Percentiles rank a stretch among this genome's conserved stretches.
Conservation (phyloP, 306 rosid genomes). For the Ceratonia siliqua region DNA sequence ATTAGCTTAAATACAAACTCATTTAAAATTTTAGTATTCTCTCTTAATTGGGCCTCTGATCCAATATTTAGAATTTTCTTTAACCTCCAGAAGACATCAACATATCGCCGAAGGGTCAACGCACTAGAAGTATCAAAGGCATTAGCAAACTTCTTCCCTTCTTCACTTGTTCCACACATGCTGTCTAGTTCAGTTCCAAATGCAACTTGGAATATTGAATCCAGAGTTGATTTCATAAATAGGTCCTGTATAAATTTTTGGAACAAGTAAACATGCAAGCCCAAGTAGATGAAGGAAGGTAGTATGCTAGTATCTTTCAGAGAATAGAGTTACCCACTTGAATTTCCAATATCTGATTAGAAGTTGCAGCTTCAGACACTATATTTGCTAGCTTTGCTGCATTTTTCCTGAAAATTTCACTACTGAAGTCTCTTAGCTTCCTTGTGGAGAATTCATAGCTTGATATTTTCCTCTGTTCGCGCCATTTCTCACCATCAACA, state of each 20-base stretch:
- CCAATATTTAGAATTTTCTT: slow-evolving; percentile 72
- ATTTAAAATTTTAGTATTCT: slow-evolving; percentile 41
- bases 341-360: slow-evolving; percentile 51
- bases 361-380: slow-evolving; percentile 58
- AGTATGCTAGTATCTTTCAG: background rate
- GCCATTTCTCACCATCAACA: slow-evolving; percentile 87
- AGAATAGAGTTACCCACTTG: slow-evolving; percentile 49
- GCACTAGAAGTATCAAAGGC: slow-evolving; percentile 73
- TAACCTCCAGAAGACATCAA: slow-evolving; percentile 70
- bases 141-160: slow-evolving; percentile 56
- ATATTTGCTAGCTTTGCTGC: slow-evolving; percentile 63
- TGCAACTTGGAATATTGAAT: slow-evolving; percentile 79
- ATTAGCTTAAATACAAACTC: slow-evolving; percentile 63
- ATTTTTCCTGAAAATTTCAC: slow-evolving; percentile 56
- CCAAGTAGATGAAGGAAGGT: slow-evolving; percentile 15
- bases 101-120: slow-evolving; percentile 58
- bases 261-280: background rate
- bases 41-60: slow-evolving; percentile 58
- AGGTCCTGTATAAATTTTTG: slow-evolving; percentile 47
- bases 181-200: slow-evolving; percentile 75
- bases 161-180: slow-evolving; percentile 82
- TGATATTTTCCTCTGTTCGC: slow-evolving; percentile 70
- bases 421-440: slow-evolving; percentile 65
- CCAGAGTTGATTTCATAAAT: slow-evolving; percentile 64
- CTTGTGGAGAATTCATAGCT: slow-evolving; percentile 78